phyloP scores from a whole-genome alignment of 192 early-diverging fungal genomes.

The Entomortierella lignicola region DNA sequence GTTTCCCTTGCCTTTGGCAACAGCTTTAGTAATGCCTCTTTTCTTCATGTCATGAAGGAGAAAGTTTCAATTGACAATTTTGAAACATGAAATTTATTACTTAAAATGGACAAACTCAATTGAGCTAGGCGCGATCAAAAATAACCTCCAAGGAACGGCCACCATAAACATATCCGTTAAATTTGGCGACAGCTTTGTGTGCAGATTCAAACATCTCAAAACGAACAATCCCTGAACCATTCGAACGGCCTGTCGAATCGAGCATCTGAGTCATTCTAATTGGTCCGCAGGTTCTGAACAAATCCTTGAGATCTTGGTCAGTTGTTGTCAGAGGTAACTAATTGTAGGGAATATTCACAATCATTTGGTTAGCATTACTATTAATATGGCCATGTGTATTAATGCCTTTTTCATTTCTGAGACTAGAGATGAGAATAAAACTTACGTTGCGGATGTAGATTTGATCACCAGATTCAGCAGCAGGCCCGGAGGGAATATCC shows the following conservation, averaged over 20 bases:
- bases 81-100: too few species aligned
- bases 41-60: constrained; percentile 21
- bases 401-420: too few species aligned
- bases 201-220: constrained; percentile 62
- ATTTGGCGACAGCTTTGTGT: constrained; percentile 57
- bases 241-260: constrained; percentile 57
- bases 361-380: background rate
- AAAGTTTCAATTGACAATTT: background rate
- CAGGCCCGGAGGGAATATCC: constrained; percentile 31
- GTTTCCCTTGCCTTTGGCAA: constrained; percentile 1
- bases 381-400: too few species aligned
- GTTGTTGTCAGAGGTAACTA: constrained; percentile 70
- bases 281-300: constrained; percentile 65
- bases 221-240: constrained; percentile 65
- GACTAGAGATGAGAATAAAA: background rate
- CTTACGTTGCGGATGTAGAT: constrained; percentile 47
- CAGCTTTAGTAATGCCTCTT: background rate
- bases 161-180: constrained; percentile 39
- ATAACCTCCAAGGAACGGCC: constrained; percentile 26
- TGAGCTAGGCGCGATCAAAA: too few species aligned
- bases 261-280: constrained; percentile 63
- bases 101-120: too few species aligned
- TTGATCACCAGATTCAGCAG: constrained; percentile 39
- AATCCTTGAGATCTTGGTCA: constrained; percentile 64
- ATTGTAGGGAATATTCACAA: background rate